A percentile compares a stretch with the other conserved stretches of the same genome.
Conservation (phyloP, 2,329 filamentous ascomycete species). For the Beauveria brongniartii region DNA sequence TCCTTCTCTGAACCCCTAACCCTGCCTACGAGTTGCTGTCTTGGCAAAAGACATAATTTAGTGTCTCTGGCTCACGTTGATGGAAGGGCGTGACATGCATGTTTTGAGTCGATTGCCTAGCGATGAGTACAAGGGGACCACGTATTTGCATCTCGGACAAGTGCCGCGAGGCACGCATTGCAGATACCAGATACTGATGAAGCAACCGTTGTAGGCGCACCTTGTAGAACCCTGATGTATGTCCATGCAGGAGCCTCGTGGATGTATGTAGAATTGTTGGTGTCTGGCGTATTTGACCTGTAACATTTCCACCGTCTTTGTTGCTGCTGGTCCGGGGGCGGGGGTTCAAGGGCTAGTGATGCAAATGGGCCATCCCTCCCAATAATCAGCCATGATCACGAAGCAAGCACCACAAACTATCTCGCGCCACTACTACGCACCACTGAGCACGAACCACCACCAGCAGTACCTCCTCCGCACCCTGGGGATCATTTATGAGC, state of each 20-base stretch:
- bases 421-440: no score
- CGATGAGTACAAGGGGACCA: neutral
- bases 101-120: no score
- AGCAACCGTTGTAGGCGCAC: neutral
- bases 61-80: constrained; percentile 4
- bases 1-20: neutral
- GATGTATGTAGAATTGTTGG: neutral
- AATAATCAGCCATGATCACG: no score
- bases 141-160: neutral
- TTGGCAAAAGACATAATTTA: neutral
- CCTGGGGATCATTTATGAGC: no score
- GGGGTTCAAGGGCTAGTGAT: no score
- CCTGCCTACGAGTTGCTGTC: neutral
- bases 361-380: no score
- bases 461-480: no score
- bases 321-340: no score
- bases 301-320: neutral
- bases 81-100: neutral
- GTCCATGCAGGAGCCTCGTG: no score
- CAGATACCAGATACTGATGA: neutral
- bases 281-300: neutral
- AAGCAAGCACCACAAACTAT: no score
- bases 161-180: neutral
- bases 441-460: no score
- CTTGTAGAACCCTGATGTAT: no score